These are phyloP conservation scores for Persicaria tinctoria DNA, from an alignment of 148 eudicot species.

Conservation along the genomic window DNA sequence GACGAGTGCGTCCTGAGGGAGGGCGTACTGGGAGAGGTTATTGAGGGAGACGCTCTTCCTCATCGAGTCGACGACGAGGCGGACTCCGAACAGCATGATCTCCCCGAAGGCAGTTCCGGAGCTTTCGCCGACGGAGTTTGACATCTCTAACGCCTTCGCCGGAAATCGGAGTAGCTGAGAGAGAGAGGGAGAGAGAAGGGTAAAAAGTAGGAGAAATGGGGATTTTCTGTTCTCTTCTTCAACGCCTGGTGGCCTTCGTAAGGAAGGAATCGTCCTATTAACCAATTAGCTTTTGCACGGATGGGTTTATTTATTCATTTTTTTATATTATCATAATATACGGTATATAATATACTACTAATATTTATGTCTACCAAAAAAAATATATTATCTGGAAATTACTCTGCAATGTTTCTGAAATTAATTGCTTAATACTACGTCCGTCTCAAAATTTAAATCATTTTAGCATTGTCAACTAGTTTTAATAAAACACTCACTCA, in stretches of 20 bases:
- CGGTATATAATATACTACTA: no score
- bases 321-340: no score
- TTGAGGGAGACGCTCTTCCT: constrained; percentile 9
- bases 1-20: background rate
- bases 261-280: background rate
- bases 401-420: background rate
- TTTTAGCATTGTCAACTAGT: no score
- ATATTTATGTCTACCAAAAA: no score
- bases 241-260: background rate
- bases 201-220: background rate
- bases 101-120: background rate
- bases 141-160: background rate
- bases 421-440: background rate
- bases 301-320: background rate
- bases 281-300: constrained; percentile 6
- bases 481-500: no score
- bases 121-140: background rate
- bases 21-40: constrained; percentile 9
- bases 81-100: constrained; percentile 13
- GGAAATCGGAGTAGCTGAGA: background rate
- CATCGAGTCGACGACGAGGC: constrained; percentile 6
- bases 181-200: background rate
- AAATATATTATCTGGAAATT: background rate
- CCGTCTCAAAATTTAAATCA: no score
- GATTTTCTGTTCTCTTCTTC: background rate